Evolutionary conservation across 2,329 filamentous ascomycete genomes (phyloP).

Genomic region (Hymenoscyphus occultus): DNA sequence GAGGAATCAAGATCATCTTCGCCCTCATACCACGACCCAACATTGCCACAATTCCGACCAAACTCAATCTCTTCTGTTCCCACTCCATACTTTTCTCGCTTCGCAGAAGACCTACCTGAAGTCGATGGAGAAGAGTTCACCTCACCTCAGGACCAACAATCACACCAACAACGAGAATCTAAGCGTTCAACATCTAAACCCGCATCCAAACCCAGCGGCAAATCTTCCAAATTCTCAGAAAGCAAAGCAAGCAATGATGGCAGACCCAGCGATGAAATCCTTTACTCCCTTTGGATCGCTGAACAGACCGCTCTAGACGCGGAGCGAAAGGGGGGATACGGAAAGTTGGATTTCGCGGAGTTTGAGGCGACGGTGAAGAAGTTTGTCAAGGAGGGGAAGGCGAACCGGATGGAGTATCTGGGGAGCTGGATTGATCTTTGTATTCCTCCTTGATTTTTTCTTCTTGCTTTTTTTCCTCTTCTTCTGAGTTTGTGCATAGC

Average conservation of each 20-base stretch:
- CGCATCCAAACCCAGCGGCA: not conserved
- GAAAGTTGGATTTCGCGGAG: conserved; percentile 73
- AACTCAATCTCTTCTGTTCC: conserved; percentile 18
- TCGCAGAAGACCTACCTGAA: conserved; percentile 14
- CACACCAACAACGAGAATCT: conserved; percentile 6
- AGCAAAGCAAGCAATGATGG: conserved; percentile 5
- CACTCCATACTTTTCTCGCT: conserved; percentile 14
- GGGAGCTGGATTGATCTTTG: conserved; percentile 88
- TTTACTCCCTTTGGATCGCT: conserved; percentile 28
- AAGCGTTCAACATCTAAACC: not conserved
- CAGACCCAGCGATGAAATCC: conserved; percentile 8
- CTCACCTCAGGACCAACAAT: not conserved
- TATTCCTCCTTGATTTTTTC: conserved; percentile 45
- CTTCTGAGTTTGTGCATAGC: not conserved
- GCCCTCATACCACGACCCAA: conserved; percentile 48
- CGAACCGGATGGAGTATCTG: conserved; percentile 71
- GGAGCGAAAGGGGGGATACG: conserved; percentile 70
- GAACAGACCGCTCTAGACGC: conserved; percentile 51
- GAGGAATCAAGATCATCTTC: conserved; percentile 11
- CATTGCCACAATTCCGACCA: conserved; percentile 67
- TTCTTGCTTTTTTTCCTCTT: not conserved
- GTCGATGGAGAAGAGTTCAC: not conserved
- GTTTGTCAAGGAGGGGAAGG: conserved; percentile 47
- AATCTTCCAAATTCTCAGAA: not conserved
- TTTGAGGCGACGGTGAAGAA: conserved; percentile 73